Evolutionary conservation across 176 grass and related monocot genomes (phyloP).

Genomic region (Phragmites australis): DNA sequence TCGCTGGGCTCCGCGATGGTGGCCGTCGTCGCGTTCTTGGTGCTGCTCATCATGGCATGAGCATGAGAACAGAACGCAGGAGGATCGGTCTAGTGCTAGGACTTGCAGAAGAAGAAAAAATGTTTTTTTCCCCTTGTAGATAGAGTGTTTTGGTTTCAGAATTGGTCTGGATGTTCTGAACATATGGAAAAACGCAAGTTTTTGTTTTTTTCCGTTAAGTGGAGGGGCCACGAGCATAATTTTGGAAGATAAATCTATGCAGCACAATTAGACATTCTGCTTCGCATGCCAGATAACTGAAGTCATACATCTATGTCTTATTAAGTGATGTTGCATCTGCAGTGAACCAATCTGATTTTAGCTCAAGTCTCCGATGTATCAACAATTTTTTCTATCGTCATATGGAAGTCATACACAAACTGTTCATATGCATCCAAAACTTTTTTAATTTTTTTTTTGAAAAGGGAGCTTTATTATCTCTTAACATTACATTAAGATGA

Average conservation of each 20-base stretch:
- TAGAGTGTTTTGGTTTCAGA: slow-evolving; percentile 22
- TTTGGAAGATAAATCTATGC: slow-evolving; percentile 2
- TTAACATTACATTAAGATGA: too few species aligned
- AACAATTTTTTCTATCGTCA: background rate
- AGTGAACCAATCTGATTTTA: background rate
- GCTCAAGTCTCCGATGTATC: too few species aligned
- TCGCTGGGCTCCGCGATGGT: background rate
- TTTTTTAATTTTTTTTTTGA: too few species aligned
- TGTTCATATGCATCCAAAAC: background rate
- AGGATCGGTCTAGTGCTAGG: background rate
- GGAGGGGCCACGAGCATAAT: background rate
- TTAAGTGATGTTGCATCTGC: background rate
- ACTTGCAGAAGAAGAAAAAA: background rate
- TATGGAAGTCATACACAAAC: background rate
- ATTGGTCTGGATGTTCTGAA: background rate
- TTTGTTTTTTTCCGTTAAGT: background rate
- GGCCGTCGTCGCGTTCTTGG: background rate
- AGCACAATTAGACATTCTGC: background rate
- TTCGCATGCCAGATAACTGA: background rate
- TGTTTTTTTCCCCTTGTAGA: slow-evolving; percentile 18
- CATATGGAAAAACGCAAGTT: background rate
- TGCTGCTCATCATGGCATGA: slow-evolving; percentile 18
- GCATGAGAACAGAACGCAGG: background rate
- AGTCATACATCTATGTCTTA: background rate
- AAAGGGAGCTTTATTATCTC: too few species aligned